Evolutionary conservation across 352 stramenopile species (phyloP), one percentile per base, ranked within the genome.

Genomic region (Pythium monospermum): DNA sequence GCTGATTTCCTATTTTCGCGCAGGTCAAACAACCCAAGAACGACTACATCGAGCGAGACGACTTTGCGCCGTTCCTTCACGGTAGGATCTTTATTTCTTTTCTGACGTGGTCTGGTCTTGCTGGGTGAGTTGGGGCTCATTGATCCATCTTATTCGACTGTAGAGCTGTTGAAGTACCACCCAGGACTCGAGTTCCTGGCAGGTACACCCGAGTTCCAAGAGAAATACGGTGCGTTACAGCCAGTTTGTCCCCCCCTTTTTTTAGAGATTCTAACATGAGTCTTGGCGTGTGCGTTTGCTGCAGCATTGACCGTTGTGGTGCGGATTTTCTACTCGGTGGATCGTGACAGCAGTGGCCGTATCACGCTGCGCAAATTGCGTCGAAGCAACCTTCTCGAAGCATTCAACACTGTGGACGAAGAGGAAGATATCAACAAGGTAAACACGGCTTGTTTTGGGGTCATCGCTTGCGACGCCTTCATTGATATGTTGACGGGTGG

Each of bases 371-470:
- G 95, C 28, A 97, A 98, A 65, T 66, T 99, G 26, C 76, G 94
- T 36, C 85, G 87, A 43, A 97, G 85, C 49, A 97, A 98, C 69
- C 63, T 99, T 8, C 75, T 98, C 25, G 80, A 89, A 38, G 91
- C 95, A 35, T 98, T 98, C 77, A 91, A 96, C 60, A 83, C 85
- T 40, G 95, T 99, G 3, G 97, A 99, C 65, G 93, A 98, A 73
- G 96, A 99, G 67, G 96, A 99, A 75, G 97, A 99, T 69, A 99
- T 99, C 66, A 99, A 99, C 78, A 98, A 98, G 78, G 96, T 99
- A 40, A 27, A n/a, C n/a, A n/a, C n/a, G n/a, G n/a, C n/a, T n/a
- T n/a, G n/a, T n/a, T n/a, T n/a, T n/a, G n/a, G n/a, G n/a, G n/a
- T n/a, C n/a, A n/a, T n/a, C n/a, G n/a, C n/a, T n/a, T n/a, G n/a